Evolutionary conservation across 495 filamentous ascomycete genomes (phyloP).

Genomic region (Aspergillus cavernicola): DNA sequence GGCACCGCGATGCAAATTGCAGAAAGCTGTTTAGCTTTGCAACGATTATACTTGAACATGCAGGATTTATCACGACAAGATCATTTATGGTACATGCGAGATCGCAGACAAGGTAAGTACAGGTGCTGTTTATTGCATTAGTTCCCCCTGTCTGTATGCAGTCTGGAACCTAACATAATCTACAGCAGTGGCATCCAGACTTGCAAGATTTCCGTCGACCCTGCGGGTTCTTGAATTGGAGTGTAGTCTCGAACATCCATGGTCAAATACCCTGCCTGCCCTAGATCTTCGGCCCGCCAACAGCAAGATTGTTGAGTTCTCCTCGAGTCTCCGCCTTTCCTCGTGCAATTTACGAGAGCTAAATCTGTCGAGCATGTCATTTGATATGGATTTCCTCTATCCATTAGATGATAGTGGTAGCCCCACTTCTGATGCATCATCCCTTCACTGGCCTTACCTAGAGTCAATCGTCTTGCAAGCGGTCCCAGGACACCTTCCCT

Average conservation of each 20-base stretch:
- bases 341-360: neutral
- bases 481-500: neutral
- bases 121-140: neutral
- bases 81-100: neutral
- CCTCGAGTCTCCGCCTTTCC: neutral
- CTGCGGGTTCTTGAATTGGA: neutral
- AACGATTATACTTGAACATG: neutral
- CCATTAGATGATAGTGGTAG: neutral
- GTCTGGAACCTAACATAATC: neutral
- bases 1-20: neutral
- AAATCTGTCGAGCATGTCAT: neutral
- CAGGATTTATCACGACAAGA: neutral
- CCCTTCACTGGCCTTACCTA: slow-evolving; percentile 4
- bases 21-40: neutral
- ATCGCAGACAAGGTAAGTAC: slow-evolving; percentile 2
- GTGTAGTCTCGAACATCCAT: neutral
- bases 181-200: neutral
- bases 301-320: neutral
- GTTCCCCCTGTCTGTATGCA: neutral
- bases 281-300: neutral
- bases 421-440: neutral
- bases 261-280: neutral
- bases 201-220: neutral
- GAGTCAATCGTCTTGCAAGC: neutral
- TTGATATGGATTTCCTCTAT: slow-evolving; percentile 1